A percentile compares a stretch with the other conserved stretches of the same genome.
phyloP scores from a whole-genome alignment of 1,139 yeast species.

The Magnusiomyces paraingens region DNA sequence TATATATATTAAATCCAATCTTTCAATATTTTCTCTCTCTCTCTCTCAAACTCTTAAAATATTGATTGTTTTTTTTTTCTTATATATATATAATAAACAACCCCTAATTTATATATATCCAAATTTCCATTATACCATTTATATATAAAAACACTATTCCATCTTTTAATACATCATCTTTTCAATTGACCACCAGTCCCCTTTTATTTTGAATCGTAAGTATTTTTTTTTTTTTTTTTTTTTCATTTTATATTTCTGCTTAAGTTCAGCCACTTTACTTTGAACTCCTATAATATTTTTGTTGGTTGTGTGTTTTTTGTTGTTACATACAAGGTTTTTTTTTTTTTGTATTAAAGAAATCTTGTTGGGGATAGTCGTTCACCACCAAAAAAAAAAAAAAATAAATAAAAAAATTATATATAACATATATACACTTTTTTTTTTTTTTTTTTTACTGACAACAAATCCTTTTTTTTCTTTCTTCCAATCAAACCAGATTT shows the following conservation, averaged over 20 bases:
- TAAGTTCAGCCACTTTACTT: too few relatives aligned
- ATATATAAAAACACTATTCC: too few relatives aligned
- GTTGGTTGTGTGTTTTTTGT: background rate
- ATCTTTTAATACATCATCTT: too few relatives aligned
- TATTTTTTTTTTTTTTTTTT: too few relatives aligned
- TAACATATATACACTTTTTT: too few relatives aligned
- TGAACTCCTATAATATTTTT: background rate
- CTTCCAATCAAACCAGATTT: background rate
- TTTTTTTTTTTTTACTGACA: background rate
- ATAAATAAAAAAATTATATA: background rate
- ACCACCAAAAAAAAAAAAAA: background rate
- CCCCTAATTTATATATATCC: background rate
- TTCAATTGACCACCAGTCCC: background rate
- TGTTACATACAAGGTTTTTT: background rate
- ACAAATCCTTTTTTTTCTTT: background rate
- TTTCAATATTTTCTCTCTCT: background rate
- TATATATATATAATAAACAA: background rate
- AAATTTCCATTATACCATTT: background rate
- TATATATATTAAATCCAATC: background rate
- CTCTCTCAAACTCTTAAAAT: background rate
- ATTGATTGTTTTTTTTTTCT: background rate
- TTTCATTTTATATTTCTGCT: too few relatives aligned
- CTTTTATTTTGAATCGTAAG: background rate
- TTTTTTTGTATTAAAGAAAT: background rate
- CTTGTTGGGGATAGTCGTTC: background rate